Evolutionary conservation across 805 yeast species (phyloP).

Genomic region (Ogataea ramenticola): DNA sequence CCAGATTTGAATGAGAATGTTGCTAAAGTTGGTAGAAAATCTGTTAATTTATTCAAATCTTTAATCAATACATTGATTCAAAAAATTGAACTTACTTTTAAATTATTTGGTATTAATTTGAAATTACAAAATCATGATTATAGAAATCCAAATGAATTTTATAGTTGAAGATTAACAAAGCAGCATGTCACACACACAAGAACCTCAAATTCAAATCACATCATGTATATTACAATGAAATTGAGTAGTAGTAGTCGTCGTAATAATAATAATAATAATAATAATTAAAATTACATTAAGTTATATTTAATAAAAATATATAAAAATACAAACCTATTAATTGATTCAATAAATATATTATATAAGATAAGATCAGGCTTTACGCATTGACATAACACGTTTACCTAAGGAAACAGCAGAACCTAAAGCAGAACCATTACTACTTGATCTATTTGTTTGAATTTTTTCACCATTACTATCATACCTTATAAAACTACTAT

Average conservation of each 20-base stretch:
- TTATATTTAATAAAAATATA: neutral
- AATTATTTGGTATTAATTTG: constrained; percentile 57
- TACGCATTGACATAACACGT: constrained; percentile 20
- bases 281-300: too few relatives aligned
- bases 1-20: constrained; percentile 13
- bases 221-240: too few relatives aligned
- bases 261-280: too few relatives aligned
- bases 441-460: neutral
- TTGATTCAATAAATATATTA: neutral
- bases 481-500: constrained; percentile 6
- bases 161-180: too few relatives aligned
- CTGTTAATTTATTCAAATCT: constrained; percentile 65
- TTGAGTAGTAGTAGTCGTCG: too few relatives aligned
- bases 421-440: neutral
- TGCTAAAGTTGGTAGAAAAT: constrained; percentile 28
- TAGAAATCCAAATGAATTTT: constrained; percentile 22
- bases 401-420: constrained; percentile 13
- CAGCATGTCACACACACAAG: too few relatives aligned
- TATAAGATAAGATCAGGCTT: neutral
- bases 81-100: constrained; percentile 35
- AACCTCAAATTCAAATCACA: too few relatives aligned
- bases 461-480: neutral
- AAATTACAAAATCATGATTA: constrained; percentile 8
- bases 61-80: constrained; percentile 49
- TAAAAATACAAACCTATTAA: too few relatives aligned